Evolutionary conservation across 1,139 yeast genomes (phyloP), one percentile per base, ranked within the genome.

Genomic region (Lodderomyces orthopsilosis): DNA sequence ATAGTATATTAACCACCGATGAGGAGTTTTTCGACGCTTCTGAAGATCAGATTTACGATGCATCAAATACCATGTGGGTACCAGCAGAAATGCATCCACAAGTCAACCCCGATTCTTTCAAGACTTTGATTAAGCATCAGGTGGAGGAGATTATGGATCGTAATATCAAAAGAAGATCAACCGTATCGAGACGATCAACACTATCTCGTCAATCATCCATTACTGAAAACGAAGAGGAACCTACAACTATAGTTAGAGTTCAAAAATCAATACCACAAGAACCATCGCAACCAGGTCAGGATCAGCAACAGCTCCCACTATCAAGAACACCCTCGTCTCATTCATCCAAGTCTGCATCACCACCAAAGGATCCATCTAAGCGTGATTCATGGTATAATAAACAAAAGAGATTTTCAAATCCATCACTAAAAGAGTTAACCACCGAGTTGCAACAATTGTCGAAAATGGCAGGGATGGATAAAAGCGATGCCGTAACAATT

Each of bases 31-130:
- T 51, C 38, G 66, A 61, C 46, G 63, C 63, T 8, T 51, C 52
- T 27, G 65, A 57, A 35, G 67, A 63, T 38, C 61, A 60, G 28
- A 51, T 58, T 24, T 53, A 55, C 28, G 68, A 65, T 40, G 48
- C 65, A 14, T 39, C 52, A n/a, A 41, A 35, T 14, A 62, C 83
- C 13, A 66, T 90, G 41, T 91, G 98, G 98, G 97, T 93, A 1
- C 97, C 98, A 0, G 98, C 98, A 1, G 83, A 81, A 50, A 76
- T 89, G 39, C 98, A 93, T 59, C 98, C 98, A 1, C 93, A 86
- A 56, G 79, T 93, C 14, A 91, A 95, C 30, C 98, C 98, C 1
- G 95, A 88, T 54, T 89, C 87, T 54, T 93, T 90, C 75, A 78
- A 85, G 53, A 78, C 81, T 49, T 90, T 89, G 64, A 88, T 93